Percentiles rank a stretch among this genome's conserved stretches.
These are phyloP conservation scores for Cucumis melo DNA, from an alignment of 306 rosid species.

Conservation along the genomic window DNA sequence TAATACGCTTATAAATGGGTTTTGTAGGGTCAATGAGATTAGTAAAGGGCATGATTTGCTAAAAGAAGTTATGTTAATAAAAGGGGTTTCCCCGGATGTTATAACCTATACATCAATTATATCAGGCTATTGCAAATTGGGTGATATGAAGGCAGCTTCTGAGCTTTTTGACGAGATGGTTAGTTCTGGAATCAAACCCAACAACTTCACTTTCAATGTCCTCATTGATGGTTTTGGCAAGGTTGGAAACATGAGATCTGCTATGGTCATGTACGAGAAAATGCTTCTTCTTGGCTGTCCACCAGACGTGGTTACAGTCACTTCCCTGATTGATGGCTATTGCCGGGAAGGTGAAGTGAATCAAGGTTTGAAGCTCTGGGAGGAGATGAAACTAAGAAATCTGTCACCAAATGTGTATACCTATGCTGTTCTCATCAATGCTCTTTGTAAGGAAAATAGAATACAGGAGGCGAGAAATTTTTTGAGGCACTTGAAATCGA, in stretches of 20 bases:
- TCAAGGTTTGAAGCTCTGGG: slow-evolving; percentile 52
- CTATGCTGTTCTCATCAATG: slow-evolving; percentile 55
- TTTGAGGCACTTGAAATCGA: slow-evolving; percentile 36
- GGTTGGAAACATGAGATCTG: slow-evolving; percentile 48
- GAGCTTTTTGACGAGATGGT: slow-evolving; percentile 49
- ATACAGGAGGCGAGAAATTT: slow-evolving; percentile 48
- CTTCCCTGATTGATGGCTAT: slow-evolving; percentile 61
- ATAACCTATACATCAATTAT: slow-evolving; percentile 59
- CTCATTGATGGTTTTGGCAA: slow-evolving; percentile 66
- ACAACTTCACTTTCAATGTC: slow-evolving; percentile 41
- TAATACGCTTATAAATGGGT: slow-evolving; percentile 65
- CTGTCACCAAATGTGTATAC: slow-evolving; percentile 49
- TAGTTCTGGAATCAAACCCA: slow-evolving; percentile 38
- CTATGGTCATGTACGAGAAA: slow-evolving; percentile 33
- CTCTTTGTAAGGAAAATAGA: slow-evolving; percentile 63
- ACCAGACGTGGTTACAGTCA: slow-evolving; percentile 58
- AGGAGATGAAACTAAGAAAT: slow-evolving; percentile 42
- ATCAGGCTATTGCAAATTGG: slow-evolving; percentile 59
- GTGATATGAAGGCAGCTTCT: slow-evolving; percentile 48
- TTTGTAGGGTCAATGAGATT: slow-evolving; percentile 45
- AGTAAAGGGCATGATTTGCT: slow-evolving; percentile 40
- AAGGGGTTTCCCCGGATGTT: slow-evolving; percentile 31
- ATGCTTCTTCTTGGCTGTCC: slow-evolving; percentile 37
- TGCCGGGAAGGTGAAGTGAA: slow-evolving; percentile 47
- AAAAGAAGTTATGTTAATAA: slow-evolving; percentile 25